Percentiles rank a stretch among this genome's conserved stretches.
Evolutionary conservation across 108 stramenopile species (phyloP).

Genomic region (Pseudonitzschia pungens): DNA sequence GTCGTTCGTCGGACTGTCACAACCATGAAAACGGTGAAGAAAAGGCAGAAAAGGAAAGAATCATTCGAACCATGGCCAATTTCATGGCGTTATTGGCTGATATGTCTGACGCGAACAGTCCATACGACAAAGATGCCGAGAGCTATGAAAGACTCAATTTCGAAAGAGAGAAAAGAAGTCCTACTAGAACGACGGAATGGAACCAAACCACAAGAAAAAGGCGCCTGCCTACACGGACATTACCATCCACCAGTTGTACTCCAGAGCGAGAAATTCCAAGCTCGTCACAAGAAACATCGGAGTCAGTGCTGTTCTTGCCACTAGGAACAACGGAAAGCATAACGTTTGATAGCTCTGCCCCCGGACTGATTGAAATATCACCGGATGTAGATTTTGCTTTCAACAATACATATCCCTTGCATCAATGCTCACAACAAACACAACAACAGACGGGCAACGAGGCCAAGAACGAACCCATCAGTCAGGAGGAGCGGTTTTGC

Average conservation of each 20-base stretch:
- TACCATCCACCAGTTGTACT: background rate
- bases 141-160: background rate
- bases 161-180: background rate
- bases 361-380: constrained; percentile 50
- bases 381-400: constrained; percentile 34
- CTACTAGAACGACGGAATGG: background rate
- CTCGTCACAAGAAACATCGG: background rate
- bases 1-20: background rate
- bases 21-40: background rate
- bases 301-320: background rate
- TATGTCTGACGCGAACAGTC: too few species aligned
- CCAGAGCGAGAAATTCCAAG: background rate
- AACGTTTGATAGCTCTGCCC: constrained; percentile 11
- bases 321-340: background rate
- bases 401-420: background rate
- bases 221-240: background rate
- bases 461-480: constrained; percentile 13
- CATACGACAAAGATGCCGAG: too few species aligned
- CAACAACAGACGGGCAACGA: constrained; percentile 18
- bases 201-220: background rate
- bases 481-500: constrained; percentile 30
- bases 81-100: too few species aligned
- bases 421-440: background rate
- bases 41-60: background rate
- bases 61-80: background rate